Conservation (phyloP, 179 eudicot genomes). For the Pouteria campechiana region DNA sequence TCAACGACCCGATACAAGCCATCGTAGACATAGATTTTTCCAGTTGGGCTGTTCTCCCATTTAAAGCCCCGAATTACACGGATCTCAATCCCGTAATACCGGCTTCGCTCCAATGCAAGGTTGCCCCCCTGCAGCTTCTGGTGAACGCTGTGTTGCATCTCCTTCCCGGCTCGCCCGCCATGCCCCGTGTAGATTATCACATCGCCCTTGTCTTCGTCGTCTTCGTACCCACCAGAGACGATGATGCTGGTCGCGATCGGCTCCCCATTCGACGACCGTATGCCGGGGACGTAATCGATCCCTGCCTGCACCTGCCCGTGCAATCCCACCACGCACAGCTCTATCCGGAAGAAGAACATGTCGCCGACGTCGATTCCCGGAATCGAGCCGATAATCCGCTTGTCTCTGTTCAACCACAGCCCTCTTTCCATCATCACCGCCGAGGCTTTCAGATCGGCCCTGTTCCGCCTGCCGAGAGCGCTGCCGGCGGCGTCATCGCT, state of each 20-base stretch:
- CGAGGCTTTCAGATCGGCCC: slow-evolving; percentile 47
- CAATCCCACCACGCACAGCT: slow-evolving; percentile 56
- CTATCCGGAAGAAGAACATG: slow-evolving; percentile 60
- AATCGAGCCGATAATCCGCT: slow-evolving; percentile 53
- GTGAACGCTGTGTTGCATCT: slow-evolving; percentile 25
- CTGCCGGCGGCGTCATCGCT: slow-evolving; percentile 29
- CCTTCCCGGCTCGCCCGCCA: slow-evolving; percentile 55
- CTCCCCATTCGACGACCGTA: slow-evolving; percentile 54
- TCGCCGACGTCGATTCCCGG: slow-evolving; percentile 68
- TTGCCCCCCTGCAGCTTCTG: slow-evolving; percentile 71
- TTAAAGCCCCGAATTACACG: slow-evolving; percentile 57
- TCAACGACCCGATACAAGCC: slow-evolving; percentile 46
- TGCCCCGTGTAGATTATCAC: slow-evolving; percentile 53
- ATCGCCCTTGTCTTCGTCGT: slow-evolving; percentile 57
- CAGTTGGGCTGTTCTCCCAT: slow-evolving; percentile 33
- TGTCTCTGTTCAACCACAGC: slow-evolving; percentile 55
- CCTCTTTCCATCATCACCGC: slow-evolving; percentile 43
- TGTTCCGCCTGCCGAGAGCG: slow-evolving; percentile 17
- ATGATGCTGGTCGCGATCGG: slow-evolving; percentile 67
- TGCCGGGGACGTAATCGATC: slow-evolving; percentile 49
- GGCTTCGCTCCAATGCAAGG: slow-evolving; percentile 55
- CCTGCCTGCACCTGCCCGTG: slow-evolving; percentile 70
- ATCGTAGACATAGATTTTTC: slow-evolving; percentile 60
- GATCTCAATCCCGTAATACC: slow-evolving; percentile 61
- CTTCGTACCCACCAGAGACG: slow-evolving; percentile 73